Percentiles rank a stretch among this genome's conserved stretches.
Conservation (phyloP, 805 yeast genomes). For the Yamadazyma takamatsuzukensis region DNA sequence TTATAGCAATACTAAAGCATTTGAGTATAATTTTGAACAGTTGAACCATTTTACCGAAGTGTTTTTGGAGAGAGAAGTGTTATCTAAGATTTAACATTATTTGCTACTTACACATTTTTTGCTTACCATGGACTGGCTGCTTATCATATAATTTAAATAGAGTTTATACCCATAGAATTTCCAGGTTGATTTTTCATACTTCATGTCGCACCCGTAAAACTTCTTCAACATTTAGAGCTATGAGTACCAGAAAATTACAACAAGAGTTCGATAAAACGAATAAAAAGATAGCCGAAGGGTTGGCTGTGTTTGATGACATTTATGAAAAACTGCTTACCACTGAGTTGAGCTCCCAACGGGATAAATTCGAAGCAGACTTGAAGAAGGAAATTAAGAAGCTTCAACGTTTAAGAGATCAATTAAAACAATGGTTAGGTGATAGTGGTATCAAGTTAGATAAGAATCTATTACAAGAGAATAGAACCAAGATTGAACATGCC, state of each 20-base stretch:
- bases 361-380: constrained; percentile 86
- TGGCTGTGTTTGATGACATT: constrained; percentile 76
- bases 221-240: constrained; percentile 11
- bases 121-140: too few relatives aligned
- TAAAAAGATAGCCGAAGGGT: constrained; percentile 86
- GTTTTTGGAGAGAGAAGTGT: constrained; percentile 60
- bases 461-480: constrained; percentile 51
- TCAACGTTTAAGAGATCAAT: constrained; percentile 91
- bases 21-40: constrained; percentile 75
- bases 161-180: too few relatives aligned
- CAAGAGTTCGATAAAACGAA: constrained; percentile 91
- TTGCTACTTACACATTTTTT: too few relatives aligned
- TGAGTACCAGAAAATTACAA: constrained; percentile 45
- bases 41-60: constrained; percentile 70
- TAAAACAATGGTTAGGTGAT: constrained; percentile 90
- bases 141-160: too few relatives aligned
- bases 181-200: too few relatives aligned
- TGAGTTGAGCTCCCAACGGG: constrained; percentile 85
- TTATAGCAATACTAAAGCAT: constrained; percentile 83
- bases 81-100: too few relatives aligned
- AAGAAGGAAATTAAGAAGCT: constrained; percentile 93
- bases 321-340: constrained; percentile 81
- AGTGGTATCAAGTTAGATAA: constrained; percentile 80
- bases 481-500: constrained; percentile 72
- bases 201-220: too few relatives aligned